A percentile compares a stretch with the other conserved stretches of the same genome.
Evolutionary conservation across 108 stramenopile species (phyloP).

Genomic region (Cyclotella baltica): DNA sequence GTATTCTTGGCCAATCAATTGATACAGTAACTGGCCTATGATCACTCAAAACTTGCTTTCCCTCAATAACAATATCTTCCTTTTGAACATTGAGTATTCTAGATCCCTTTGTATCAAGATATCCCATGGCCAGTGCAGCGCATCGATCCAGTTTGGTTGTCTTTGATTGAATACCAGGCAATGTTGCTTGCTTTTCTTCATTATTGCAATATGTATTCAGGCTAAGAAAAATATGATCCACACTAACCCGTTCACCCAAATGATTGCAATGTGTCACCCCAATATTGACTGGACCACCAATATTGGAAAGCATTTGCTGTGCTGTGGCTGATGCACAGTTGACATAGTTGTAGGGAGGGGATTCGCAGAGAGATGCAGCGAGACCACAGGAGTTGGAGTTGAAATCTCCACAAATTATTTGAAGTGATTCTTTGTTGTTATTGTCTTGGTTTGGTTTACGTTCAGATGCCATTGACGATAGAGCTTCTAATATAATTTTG

Average conservation of each 20-base stretch:
- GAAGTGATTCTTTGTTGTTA: slow-evolving; percentile 16
- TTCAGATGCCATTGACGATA: slow-evolving; percentile 11
- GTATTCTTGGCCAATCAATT: slow-evolving; percentile 47
- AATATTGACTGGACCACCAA: slow-evolving; percentile 49
- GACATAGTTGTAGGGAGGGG: slow-evolving; percentile 37
- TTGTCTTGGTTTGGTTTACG: not conserved
- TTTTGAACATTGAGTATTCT: slow-evolving; percentile 42
- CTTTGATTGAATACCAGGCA: not conserved
- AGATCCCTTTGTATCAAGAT: slow-evolving; percentile 47
- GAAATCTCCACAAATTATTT: slow-evolving; percentile 54
- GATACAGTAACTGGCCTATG: slow-evolving; percentile 57
- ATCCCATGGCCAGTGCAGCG: slow-evolving; percentile 48
- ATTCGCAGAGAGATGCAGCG: slow-evolving; percentile 43
- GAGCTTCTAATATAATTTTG: slow-evolving; percentile 36
- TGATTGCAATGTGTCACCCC: slow-evolving; percentile 56
- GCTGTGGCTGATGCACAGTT: slow-evolving; percentile 54
- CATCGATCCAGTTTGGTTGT: slow-evolving; percentile 18
- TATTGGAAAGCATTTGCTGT: slow-evolving; percentile 33
- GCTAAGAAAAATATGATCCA: slow-evolving; percentile 53
- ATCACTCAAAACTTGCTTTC: slow-evolving; percentile 44
- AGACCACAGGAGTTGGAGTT: slow-evolving; percentile 50
- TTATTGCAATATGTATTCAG: not conserved
- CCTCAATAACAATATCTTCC: slow-evolving; percentile 40
- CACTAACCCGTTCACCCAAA: slow-evolving; percentile 45
- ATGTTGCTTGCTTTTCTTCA: not conserved